Evolutionary conservation across 306 rosid genomes (phyloP), one percentile per base, ranked within the genome.

Genomic region (Cicer cuneatum): DNA sequence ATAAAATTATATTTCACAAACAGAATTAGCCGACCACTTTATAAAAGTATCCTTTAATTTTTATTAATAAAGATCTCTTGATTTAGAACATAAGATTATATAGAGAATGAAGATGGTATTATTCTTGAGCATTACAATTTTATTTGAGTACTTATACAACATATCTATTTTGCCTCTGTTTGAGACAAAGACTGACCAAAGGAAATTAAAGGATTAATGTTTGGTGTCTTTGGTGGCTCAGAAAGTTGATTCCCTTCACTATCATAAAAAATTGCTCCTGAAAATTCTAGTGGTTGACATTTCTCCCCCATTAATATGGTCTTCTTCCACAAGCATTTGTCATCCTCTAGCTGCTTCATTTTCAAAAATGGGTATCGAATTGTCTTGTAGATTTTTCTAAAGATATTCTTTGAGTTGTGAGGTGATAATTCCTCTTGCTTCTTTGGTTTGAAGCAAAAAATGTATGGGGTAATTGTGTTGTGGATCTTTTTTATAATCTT

Each of bases 281-380:
- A 10, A 68, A 86, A 86, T 42, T 79, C 45, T 2, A 81, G 52
- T 0, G 86, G 87, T n/a, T 71, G 73, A 40, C 86, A 86, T 61
- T 72, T 86, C 41, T 81, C 86, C 24, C 90, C 90, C 86, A 86
- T 79, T 67, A 82, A 57, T 51, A 81, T 81, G 40, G 71, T 66
- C 74, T 78, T 84, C 64, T 84, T 83, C 88, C 90, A 86, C 41
- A 86, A 48, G 43, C 90, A 73, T 9, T 8, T 29, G 2, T 86
- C 90, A 7, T 46, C 66, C 37, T 62, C 62, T 11, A 48, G 42
- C 3, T 67, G 41, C 71, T 73, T 64, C 11, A 41, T 62, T 51
- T 65, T 69, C 29, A 42, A 14, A 64, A 38, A 6, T 0, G 3
- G 0, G 12, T 1, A 4, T 42, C 67, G 53, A 35, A 79, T 57